Percentiles rank a stretch among this genome's conserved stretches.
Conservation (phyloP, 495 filamentous ascomycete species). For the Aspergillus wentii region DNA sequence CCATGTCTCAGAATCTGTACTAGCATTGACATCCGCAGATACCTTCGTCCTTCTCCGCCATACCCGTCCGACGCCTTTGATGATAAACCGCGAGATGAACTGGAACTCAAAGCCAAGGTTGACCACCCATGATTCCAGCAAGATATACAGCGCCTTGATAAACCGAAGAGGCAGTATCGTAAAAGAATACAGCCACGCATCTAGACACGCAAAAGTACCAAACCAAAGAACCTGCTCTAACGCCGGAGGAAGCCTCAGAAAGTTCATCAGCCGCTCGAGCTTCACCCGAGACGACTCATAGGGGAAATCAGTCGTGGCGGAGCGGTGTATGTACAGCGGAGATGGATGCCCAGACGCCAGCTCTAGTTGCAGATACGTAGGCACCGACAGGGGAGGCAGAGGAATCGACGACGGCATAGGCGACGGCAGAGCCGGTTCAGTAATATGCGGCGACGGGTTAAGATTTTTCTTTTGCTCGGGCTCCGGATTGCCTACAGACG, state of each 20-base stretch:
- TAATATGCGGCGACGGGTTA: constrained; percentile 20
- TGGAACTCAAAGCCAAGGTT: constrained; percentile 59
- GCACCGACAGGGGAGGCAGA: constrained; percentile 78
- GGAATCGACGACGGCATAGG: constrained; percentile 69
- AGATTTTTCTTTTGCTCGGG: constrained; percentile 33
- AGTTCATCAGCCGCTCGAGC: constrained; percentile 87
- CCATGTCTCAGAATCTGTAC: too few relatives aligned
- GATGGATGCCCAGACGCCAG: constrained; percentile 76
- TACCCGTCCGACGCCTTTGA: constrained; percentile 67
- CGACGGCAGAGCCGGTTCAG: constrained; percentile 48
- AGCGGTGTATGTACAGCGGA: constrained; percentile 81
- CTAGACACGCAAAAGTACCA: constrained; percentile 82
- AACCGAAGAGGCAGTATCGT: constrained; percentile 93
- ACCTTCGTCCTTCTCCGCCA: constrained; percentile 57
- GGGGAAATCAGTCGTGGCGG: constrained; percentile 66
- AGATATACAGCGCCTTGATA: constrained; percentile 70
- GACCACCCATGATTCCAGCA: constrained; percentile 66
- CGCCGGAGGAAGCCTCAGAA: constrained; percentile 72
- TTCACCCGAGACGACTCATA: constrained; percentile 98
- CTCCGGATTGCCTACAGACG: constrained; percentile 22
- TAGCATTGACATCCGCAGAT: constrained; percentile 14
- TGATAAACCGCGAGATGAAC: constrained; percentile 67
- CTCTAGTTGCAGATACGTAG: constrained; percentile 84
- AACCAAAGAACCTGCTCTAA: constrained; percentile 87
- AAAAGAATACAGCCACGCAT: constrained; percentile 96